Percentiles rank a stretch among this genome's conserved stretches.
phyloP scores from a whole-genome alignment of 2,329 filamentous ascomycete species.

The Podosphaera aphanis region DNA sequence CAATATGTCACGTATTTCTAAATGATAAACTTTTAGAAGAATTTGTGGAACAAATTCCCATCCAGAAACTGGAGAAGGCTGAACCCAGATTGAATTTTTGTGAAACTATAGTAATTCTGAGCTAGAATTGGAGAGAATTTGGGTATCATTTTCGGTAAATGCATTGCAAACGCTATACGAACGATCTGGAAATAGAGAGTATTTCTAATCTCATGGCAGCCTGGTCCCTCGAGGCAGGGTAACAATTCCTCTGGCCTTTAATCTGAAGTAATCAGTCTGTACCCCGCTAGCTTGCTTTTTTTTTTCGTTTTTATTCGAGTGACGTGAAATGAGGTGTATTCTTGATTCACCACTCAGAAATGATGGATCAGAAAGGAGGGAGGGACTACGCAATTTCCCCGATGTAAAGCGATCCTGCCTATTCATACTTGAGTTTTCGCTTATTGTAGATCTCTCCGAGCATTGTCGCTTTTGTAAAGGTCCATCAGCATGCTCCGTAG shows the following conservation, averaged over 20 bases:
- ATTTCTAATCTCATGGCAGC: too few relatives aligned
- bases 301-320: slow-evolving; percentile 7
- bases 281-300: slow-evolving; percentile 14
- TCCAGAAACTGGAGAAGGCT: too few relatives aligned
- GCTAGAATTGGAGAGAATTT: too few relatives aligned
- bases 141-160: too few relatives aligned
- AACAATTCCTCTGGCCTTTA: slow-evolving; percentile 16
- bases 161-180: too few relatives aligned
- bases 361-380: slow-evolving; percentile 14
- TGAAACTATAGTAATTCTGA: too few relatives aligned
- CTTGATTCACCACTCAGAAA: slow-evolving; percentile 14
- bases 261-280: slow-evolving; percentile 16
- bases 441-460: slow-evolving; percentile 5
- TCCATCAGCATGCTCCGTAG: slow-evolving; percentile 5
- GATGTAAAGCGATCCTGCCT: slow-evolving; percentile 9
- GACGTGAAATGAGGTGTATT: slow-evolving; percentile 12
- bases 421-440: slow-evolving; percentile 5
- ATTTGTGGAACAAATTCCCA: too few relatives aligned
- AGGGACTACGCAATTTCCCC: slow-evolving; percentile 11
- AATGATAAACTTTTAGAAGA: too few relatives aligned
- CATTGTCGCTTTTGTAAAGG: slow-evolving; percentile 7
- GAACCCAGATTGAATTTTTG: too few relatives aligned
- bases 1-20: too few relatives aligned
- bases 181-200: too few relatives aligned
- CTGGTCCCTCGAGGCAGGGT: slow-evolving; percentile 7